Conservation (phyloP, 352 stramenopile genomes). For the Pythium folliculosum region DNA sequence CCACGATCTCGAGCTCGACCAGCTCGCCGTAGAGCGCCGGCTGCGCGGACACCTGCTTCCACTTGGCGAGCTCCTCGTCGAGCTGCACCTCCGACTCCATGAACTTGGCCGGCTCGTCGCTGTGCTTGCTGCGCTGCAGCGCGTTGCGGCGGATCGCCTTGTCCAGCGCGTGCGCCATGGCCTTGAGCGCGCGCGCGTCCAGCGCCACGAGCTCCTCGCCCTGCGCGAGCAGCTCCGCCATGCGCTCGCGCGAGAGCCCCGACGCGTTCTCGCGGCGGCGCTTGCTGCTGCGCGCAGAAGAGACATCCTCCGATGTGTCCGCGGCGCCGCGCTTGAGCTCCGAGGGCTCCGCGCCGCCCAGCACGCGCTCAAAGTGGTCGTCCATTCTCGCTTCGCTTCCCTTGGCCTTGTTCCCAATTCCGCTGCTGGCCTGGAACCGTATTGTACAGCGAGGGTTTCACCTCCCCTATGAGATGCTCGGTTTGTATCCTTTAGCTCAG, state of each 20-base stretch:
- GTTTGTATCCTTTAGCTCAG: neutral
- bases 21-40: conserved; percentile 48
- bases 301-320: neutral
- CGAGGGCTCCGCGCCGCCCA: conserved; percentile 23
- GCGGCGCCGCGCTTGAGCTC: conserved; percentile 13
- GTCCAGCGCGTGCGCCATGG: conserved; percentile 50
- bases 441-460: neutral
- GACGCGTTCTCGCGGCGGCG: conserved; percentile 1
- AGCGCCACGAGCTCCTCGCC: conserved; percentile 51
- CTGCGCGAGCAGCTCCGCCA: conserved; percentile 47
- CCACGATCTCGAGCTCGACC: conserved; percentile 45
- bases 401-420: no score
- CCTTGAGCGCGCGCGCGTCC: conserved; percentile 52
- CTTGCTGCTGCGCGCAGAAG: conserved; percentile 4
- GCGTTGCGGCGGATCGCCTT: conserved; percentile 67
- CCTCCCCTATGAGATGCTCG: neutral
- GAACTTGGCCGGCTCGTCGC: conserved; percentile 63
- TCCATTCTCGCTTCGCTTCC: conserved; percentile 35
- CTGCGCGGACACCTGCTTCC: conserved; percentile 48
- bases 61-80: conserved; percentile 41
- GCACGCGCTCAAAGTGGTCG: conserved; percentile 63
- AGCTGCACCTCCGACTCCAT: conserved; percentile 65
- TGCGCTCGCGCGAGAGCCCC: conserved; percentile 30
- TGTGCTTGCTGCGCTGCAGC: conserved; percentile 59
- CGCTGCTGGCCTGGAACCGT: neutral